A percentile compares a stretch with the other conserved stretches of the same genome.
These are phyloP conservation scores for Paulinella micropora DNA, from an alignment of 78 protist species.

Conservation along the genomic window DNA sequence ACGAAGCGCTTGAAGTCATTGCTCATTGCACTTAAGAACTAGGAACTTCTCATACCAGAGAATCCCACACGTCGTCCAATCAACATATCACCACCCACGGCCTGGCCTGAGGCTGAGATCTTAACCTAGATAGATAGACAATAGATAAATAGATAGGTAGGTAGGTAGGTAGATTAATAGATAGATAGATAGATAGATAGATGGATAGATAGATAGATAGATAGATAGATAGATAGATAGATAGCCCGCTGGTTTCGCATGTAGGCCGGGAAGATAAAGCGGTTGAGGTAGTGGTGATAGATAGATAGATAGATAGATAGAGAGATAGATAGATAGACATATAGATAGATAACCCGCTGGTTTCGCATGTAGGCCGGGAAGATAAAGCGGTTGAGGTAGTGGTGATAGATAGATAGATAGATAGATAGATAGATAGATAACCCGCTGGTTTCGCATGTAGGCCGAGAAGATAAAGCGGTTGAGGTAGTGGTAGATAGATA, in stretches of 20 bases:
- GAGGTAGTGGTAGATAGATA: slow-evolving; percentile 34
- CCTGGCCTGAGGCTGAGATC: slow-evolving; percentile 40
- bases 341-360: slow-evolving; percentile 31
- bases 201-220: too few relatives aligned
- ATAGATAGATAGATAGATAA: too few relatives aligned
- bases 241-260: slow-evolving; percentile 30
- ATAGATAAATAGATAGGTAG: too few relatives aligned
- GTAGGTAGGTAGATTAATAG: too few relatives aligned
- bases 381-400: slow-evolving; percentile 32
- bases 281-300: slow-evolving; percentile 34
- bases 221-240: too few relatives aligned
- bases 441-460: slow-evolving; percentile 24
- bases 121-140: too few relatives aligned
- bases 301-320: too few relatives aligned
- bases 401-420: too few relatives aligned
- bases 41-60: slow-evolving; percentile 47
- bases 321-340: too few relatives aligned
- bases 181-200: too few relatives aligned
- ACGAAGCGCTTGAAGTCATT: too few relatives aligned
- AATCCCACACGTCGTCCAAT: slow-evolving; percentile 36
- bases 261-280: slow-evolving; percentile 34
- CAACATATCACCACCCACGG: slow-evolving; percentile 28
- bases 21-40: too few relatives aligned
- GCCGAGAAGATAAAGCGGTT: slow-evolving; percentile 35
- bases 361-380: slow-evolving; percentile 36